These are phyloP conservation scores for Volvariella surrecta DNA, from an alignment of 1,284 basidiomycete species.

Conservation along the genomic window DNA sequence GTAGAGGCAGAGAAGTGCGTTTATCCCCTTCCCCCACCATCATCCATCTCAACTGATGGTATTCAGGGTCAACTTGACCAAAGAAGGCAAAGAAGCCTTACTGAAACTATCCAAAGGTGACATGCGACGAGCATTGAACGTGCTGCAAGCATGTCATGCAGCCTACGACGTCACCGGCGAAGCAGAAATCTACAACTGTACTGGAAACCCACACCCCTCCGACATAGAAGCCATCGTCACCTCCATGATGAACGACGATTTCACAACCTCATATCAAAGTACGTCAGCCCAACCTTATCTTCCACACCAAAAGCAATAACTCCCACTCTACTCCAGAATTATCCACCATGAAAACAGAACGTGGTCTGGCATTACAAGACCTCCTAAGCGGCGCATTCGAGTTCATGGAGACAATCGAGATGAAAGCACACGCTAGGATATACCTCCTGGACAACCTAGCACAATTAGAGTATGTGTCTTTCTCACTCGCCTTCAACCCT, in stretches of 20 bases:
- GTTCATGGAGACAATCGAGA: constrained; percentile 79
- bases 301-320: constrained; percentile 2
- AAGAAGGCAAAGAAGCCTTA: constrained; percentile 83
- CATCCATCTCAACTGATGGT: constrained; percentile 1
- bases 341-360: constrained; percentile 79
- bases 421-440: constrained; percentile 80
- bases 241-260: constrained; percentile 95
- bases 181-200: constrained; percentile 93
- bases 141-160: constrained; percentile 96
- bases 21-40: neutral
- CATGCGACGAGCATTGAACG: constrained; percentile 95
- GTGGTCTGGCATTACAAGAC: constrained; percentile 93
- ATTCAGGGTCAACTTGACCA: constrained; percentile 75
- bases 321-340: constrained; percentile 53
- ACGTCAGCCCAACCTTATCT: constrained; percentile 19
- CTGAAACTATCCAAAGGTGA: constrained; percentile 93
- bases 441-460: constrained; percentile 90
- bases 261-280: constrained; percentile 89
- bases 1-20: constrained; percentile 81
- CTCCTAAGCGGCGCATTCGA: constrained; percentile 93
- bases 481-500: neutral
- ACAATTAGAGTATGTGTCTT: constrained; percentile 71
- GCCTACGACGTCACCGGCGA: constrained; percentile 89
- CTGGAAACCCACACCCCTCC: constrained; percentile 90
- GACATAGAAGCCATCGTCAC: constrained; percentile 93